Evolutionary conservation across 148 eudicot genomes (phyloP), one percentile per base, ranked within the genome.

Genomic region (Silene conica): DNA sequence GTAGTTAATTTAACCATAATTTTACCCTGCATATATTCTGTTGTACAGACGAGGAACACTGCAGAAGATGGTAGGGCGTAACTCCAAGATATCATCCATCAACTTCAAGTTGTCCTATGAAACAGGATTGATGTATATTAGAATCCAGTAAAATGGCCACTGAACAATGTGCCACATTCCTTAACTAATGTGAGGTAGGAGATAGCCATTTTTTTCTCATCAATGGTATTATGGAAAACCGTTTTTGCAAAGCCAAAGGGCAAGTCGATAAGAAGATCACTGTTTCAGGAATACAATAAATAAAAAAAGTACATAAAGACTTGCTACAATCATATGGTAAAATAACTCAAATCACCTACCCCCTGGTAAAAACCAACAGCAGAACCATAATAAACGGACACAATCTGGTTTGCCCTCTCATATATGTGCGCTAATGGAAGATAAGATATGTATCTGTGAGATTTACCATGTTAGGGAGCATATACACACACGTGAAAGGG

Each of bases 321-420:
- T 31, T 31, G 4, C 34, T 31, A 31, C 34, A 31, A 31, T 31
- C 34, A 31, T 31, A 31, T 31, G 34, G 34, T 59, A 11, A 60
- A 56, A 66, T 34, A 45, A 60, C 58, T 54, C 25, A 23, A 31
- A 62, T 69, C 71, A 80, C 91, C 59, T 89, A 91, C 98, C 98
- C 97, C 98, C 83, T 91, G 97, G 85, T 93, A 93, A 83, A 93
- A 93, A 74, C 98, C 98, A 82, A 89, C 78, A 83, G 98, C 98
- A 85, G 64, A 83, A 45, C 98, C 98, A 71, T 60, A 83, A 77
- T 91, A 86, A 65, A 63, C 80, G 8, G 77, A 68, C 80, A 85
- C 52, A 58, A 93, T 86, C 73, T 93, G 98, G 80, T 89, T 90
- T 16, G 89, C 96, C 77, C 98, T 88, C 77, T 93, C 98, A 79